Evolutionary conservation across 768 basidiomycete genomes (phyloP), one percentile per base, ranked within the genome.

Genomic region (Mrakia blollopis): DNA sequence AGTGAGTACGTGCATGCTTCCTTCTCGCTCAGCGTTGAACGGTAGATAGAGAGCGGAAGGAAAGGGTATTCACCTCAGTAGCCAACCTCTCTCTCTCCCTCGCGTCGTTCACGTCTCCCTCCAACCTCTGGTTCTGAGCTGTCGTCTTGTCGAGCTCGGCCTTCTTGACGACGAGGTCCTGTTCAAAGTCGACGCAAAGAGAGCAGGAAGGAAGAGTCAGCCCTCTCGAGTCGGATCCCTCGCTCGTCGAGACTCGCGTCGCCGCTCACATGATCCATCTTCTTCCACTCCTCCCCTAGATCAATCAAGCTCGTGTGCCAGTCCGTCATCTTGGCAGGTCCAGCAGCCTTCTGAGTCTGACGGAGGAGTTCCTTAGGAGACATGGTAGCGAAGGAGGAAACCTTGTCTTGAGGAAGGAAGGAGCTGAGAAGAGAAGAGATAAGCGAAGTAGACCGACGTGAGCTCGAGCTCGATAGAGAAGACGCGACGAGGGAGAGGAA

Each of bases 321-420:
- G 4, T 84, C 81, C 0, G 88, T 88, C 62, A 99, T 84, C 72
- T 90, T 86, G 44, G 86, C 85, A 81, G 96, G 90, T 6, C 96
- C 97, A 2, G 94, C 95, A 0, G 94, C 93, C 57, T 89, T 88
- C 83, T 98, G 92, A 0, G 97, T 99, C 82, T 97, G 93, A 54
- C 86, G 86, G 37, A 99, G 86, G 0, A 98, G 87, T 79, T 92
- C 87, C 78, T 91, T 89, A 0, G 93, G 90, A 2, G 86, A 87
- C 93, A 98, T 95, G 50, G 89, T 89, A 2, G 97, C 94, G 80
- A 99, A 98, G 81, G 92, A 90, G 3, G 92, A 89, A 30, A 99
- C 97, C 80, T 91, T 91, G 83, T 99, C 97, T 84, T 99, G 97
- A 21, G 97, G 96, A 61, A 99, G 87, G 86, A 98, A 99, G 0